Evolutionary conservation across 169 alveolate genomes (phyloP).

Genomic region (Cryptosporidium parvum): DNA sequence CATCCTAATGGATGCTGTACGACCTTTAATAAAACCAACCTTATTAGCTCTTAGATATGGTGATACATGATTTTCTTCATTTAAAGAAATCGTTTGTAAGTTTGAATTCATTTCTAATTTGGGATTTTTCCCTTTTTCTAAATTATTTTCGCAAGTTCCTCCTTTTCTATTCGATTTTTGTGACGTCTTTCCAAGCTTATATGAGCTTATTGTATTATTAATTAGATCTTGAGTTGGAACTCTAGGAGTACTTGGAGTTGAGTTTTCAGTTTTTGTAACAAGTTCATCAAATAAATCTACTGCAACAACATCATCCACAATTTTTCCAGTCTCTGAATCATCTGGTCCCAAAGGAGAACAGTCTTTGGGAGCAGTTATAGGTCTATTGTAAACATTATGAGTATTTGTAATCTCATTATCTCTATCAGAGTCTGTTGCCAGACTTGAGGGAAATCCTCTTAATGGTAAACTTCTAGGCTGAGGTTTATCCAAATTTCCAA

Average conservation of each 20-base stretch:
- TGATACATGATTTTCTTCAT: neutral
- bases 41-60: neutral
- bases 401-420: constrained; percentile 23
- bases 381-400: constrained; percentile 25
- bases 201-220: neutral
- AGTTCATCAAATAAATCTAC: constrained; percentile 51
- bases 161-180: neutral
- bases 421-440: constrained; percentile 27
- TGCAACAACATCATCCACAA: constrained; percentile 73
- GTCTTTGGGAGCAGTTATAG: constrained; percentile 18
- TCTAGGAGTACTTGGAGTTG: constrained; percentile 32
- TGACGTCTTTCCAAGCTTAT: neutral
- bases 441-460: constrained; percentile 54
- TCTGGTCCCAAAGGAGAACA: constrained; percentile 2
- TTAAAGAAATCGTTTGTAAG: neutral
- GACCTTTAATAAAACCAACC: constrained; percentile 53
- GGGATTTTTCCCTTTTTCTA: neutral
- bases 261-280: constrained; percentile 46
- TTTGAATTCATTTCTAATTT: neutral
- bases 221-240: neutral
- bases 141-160: neutral
- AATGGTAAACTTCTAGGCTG: constrained; percentile 24
- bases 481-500: neutral
- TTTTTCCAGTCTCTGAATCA: constrained; percentile 21
- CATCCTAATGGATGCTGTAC: constrained; percentile 64